Evolutionary conservation across 768 basidiomycete genomes (phyloP), one percentile per base, ranked within the genome.

Genomic region (Pholiota microspora): DNA sequence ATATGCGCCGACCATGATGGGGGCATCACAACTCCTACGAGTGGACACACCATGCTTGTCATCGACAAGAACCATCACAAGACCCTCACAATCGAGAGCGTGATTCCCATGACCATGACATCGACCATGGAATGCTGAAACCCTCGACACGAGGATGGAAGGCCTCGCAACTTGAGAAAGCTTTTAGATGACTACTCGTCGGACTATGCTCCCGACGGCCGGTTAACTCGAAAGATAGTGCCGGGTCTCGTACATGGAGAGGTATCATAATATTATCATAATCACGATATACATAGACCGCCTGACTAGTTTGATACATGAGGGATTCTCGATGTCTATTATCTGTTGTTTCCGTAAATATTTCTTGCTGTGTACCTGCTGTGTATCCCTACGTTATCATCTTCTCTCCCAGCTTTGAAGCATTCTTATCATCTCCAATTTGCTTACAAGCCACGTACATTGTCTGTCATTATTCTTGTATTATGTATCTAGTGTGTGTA

Each of bases 71-170:
- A 56, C 56, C 45, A 59, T 24, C 45, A 25, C 38, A 62, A 59
- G 49, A 60, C 54, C 5, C 56, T 58, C 27, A 60, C 57, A 12
- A 51, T 62, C 18, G 62, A 60, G 47, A 62, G 52, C 23, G 53
- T 44, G 9, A 34, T 56, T 38, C 48, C 51, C 21, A 28, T 29
- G 40, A 38, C 29, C 45, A 40, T 29, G 44, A 35, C 55, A 24
- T 47, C 50, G n/a, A 49, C 34, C 5, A 7, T 51, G 18, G 51
- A 44, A 34, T 51, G n/a, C n/a, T n/a, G n/a, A 7, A 46, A 38
- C 15, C 51, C 8, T 44, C 51, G 51, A 44, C 38, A 44, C 28
- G 49, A 50, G 7, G 32, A 42, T 23, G 9, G 7, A 27, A n/a
- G n/a, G 35, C 35, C n/a, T 16, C 5, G 13, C 7, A 16, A 7